Percentiles rank a stretch among this genome's conserved stretches.
These are phyloP conservation scores for Aspergillus neoniger DNA, from an alignment of 2,329 filamentous ascomycete species.

Conservation along the genomic window DNA sequence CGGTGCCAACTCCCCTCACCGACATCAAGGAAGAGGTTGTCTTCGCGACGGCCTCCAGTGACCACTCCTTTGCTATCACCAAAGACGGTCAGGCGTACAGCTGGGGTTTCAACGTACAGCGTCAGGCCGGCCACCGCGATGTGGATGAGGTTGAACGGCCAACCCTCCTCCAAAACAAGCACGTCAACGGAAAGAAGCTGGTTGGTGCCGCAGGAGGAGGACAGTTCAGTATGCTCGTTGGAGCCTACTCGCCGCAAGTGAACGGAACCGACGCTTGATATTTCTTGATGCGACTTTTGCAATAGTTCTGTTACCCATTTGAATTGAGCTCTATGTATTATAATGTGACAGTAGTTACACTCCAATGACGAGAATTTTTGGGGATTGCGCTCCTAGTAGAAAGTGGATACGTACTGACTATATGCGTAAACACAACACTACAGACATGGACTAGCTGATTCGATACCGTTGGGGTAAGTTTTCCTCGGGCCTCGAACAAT, in stretches of 20 bases:
- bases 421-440: not conserved
- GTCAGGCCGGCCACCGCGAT: conserved; percentile 61
- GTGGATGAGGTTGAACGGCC: conserved; percentile 64
- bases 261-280: conserved; percentile 4
- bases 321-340: conserved; percentile 2
- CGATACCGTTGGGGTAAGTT: not conserved
- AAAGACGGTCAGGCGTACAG: conserved; percentile 68
- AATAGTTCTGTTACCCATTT: not conserved
- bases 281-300: not conserved
- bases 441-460: not conserved
- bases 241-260: conserved; percentile 10
- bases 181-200: conserved; percentile 69
- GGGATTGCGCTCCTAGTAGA: not conserved
- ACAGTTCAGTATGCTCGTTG: conserved; percentile 55
- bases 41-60: conserved; percentile 34
- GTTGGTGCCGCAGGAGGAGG: conserved; percentile 72
- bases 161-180: conserved; percentile 70
- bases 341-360: not conserved
- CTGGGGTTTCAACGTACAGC: conserved; percentile 82
- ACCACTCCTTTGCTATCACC: conserved; percentile 73
- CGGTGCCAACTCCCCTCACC: conserved; percentile 8
- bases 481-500: not conserved
- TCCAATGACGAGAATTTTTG: not conserved
- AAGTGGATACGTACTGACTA: not conserved
- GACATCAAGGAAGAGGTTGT: conserved; percentile 9